These are phyloP conservation scores for Leucaena leucocephala DNA, from an alignment of 306 rosid species.

Conservation along the genomic window DNA sequence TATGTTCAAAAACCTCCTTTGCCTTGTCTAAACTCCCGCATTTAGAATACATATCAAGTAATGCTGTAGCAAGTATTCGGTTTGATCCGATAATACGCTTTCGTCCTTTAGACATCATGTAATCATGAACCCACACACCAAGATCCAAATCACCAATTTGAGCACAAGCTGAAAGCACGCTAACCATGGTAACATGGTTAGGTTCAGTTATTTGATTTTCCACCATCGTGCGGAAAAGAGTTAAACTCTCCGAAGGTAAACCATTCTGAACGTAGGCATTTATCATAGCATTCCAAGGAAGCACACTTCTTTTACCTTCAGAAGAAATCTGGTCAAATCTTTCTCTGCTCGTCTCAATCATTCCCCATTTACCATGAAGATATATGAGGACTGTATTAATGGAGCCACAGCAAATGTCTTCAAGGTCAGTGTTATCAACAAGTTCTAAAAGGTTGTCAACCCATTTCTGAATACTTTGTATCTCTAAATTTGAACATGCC, in stretches of 20 bases:
- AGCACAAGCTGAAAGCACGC: conserved; percentile 72
- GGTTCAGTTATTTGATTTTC: conserved; percentile 43
- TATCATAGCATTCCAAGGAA: conserved; percentile 68
- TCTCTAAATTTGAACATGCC: conserved; percentile 59
- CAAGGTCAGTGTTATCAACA: conserved; percentile 1
- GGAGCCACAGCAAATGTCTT: conserved; percentile 37
- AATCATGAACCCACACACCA: conserved; percentile 60
- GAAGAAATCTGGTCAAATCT: conserved; percentile 47
- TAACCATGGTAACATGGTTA: conserved; percentile 67
- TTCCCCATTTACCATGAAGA: conserved; percentile 61
- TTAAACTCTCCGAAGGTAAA: conserved; percentile 53
- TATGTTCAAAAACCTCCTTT: conserved; percentile 58
- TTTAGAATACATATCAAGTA: conserved; percentile 72
- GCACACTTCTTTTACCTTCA: conserved; percentile 45
- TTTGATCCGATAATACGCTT: conserved; percentile 51
- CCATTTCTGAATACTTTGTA: conserved; percentile 54
- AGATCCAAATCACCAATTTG: conserved; percentile 65
- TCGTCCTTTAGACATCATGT: conserved; percentile 48
- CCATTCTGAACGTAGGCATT: conserved; percentile 63
- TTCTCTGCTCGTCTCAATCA: conserved; percentile 50
- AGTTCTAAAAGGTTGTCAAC: conserved; percentile 33
- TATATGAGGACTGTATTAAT: conserved; percentile 48
- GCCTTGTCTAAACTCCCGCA: conserved; percentile 63
- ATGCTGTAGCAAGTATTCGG: conserved; percentile 62
- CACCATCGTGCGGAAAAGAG: conserved; percentile 53